Conservation (phyloP, 495 filamentous ascomycete genomes). For the Opeltia flavorubescens region DNA sequence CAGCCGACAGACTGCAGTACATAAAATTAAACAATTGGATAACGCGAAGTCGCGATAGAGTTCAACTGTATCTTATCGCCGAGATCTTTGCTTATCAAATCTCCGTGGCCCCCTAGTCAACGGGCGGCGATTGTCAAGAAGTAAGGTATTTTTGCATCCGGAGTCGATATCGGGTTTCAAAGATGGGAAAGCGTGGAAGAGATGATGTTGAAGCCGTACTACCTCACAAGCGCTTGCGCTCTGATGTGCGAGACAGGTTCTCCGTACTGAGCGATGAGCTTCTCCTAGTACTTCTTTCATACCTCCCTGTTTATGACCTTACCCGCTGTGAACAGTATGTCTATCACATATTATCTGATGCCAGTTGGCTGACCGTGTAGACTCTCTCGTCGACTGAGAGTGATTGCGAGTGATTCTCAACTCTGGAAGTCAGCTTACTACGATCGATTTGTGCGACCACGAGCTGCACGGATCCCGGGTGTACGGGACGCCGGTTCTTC, state of each 20-base stretch:
- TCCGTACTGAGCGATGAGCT: constrained; percentile 76
- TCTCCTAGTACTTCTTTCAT: constrained; percentile 70
- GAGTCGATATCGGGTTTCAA: not conserved
- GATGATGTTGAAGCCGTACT: constrained; percentile 14
- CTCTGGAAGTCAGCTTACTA: constrained; percentile 90
- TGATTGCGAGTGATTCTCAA: constrained; percentile 68
- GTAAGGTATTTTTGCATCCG: not conserved
- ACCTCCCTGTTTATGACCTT: constrained; percentile 53
- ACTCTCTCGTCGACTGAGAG: constrained; percentile 62
- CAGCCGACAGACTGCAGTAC: no score
- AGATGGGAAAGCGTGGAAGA: constrained; percentile 33
- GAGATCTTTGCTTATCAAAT: no score
- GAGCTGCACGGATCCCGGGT: constrained; percentile 63
- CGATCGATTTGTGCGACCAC: constrained; percentile 72
- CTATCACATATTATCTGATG: not conserved
- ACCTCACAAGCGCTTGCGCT: constrained; percentile 26
- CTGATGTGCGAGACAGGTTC: constrained; percentile 26
- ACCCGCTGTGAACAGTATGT: constrained; percentile 51
- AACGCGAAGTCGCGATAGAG: no score
- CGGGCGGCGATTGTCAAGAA: not conserved
- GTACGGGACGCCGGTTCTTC: constrained; percentile 32
- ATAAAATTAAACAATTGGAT: no score
- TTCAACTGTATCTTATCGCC: no score
- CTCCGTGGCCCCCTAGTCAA: no score
- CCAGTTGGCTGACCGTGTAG: constrained; percentile 24